These are phyloP conservation scores for Naganishia cerealis DNA, from an alignment of 1,284 basidiomycete genomes.

Conservation along the genomic window DNA sequence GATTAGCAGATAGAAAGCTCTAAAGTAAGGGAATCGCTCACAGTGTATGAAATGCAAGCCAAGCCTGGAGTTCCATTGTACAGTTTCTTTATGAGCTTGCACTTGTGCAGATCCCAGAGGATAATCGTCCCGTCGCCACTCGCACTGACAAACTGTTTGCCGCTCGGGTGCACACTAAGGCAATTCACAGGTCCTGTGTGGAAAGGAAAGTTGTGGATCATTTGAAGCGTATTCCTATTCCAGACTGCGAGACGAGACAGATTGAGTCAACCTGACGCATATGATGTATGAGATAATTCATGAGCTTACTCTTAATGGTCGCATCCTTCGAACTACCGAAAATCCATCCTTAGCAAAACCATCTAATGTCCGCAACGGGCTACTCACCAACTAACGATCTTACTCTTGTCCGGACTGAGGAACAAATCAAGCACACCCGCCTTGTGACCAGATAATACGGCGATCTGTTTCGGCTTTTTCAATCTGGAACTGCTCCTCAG, in stretches of 20 bases:
- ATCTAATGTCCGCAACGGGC: too few relatives aligned
- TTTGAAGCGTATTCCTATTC: slow-evolving; percentile 18
- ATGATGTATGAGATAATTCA: not conserved
- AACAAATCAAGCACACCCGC: slow-evolving; percentile 32
- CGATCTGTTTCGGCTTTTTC: slow-evolving; percentile 25
- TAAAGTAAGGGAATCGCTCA: not conserved
- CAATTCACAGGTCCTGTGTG: slow-evolving; percentile 32
- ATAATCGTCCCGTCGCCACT: slow-evolving; percentile 27
- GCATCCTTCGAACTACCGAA: slow-evolving; percentile 33
- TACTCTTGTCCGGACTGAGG: slow-evolving; percentile 15
- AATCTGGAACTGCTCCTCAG: slow-evolving; percentile 4
- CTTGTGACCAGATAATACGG: slow-evolving; percentile 23
- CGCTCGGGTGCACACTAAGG: slow-evolving; percentile 24
- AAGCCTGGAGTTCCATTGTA: slow-evolving; percentile 9
- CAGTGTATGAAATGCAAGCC: slow-evolving; percentile 24
- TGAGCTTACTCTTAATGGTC: slow-evolving; percentile 31
- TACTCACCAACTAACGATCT: slow-evolving; percentile 32
- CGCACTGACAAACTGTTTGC: slow-evolving; percentile 24
- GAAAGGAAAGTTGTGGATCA: slow-evolving; percentile 13
- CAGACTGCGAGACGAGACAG: slow-evolving; percentile 23
- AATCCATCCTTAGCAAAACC: not conserved
- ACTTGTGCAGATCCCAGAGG: slow-evolving; percentile 26
- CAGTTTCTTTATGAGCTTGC: slow-evolving; percentile 18
- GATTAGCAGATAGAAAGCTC: not conserved
- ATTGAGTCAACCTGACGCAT: too few relatives aligned